Evolutionary conservation across 345 rosid species (phyloP), one percentile per base, ranked within the genome.

Genomic region (Bruguiera parviflora): DNA sequence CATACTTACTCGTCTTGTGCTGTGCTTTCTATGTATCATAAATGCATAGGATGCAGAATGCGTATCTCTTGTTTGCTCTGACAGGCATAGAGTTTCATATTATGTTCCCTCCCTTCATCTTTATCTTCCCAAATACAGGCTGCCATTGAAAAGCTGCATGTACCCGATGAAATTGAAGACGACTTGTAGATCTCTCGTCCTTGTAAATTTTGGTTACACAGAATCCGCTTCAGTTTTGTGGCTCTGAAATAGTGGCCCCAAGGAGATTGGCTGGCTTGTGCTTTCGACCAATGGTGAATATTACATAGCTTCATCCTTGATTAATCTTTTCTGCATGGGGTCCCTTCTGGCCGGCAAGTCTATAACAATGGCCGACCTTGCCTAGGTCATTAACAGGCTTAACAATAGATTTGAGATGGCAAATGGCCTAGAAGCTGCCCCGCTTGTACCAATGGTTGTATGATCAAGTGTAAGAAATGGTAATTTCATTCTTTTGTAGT

Each of bases 91-190:
- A 21, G 5, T 72, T 64, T 4, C 6, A 13, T 51, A 15, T 10
- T 69, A 33, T 9, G 24, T 4, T 43, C 27, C 31, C 24, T n/a
- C 47, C 63, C 39, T 18, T 53, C 32, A 46, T 61, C n/a, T 28
- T 8, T 33, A n/a, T 39, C 59, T 56, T 22, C 10, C 13, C 28
- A 58, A 29, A 46, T 52, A 80, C 88, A 92, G 99, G 97, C 99
- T 77, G 97, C 96, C 71, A 95, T 95, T 43, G 99, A 95, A 73
- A 95, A 92, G 80, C 78, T 92, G 80, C 99, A 90, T 73, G 93
- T 95, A 59, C 99, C 99, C 3, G 98, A 95, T 72, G 98, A 92
- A 74, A 52, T 92, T 25, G 96, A 88, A 57, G 99, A 89, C 76
- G 75, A 65, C 79, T 69, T 83, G 71, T 88, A 77, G 79, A 67